Evolutionary conservation across 2,329 filamentous ascomycete species (phyloP).

Genomic region (Fusarium sp.): DNA sequence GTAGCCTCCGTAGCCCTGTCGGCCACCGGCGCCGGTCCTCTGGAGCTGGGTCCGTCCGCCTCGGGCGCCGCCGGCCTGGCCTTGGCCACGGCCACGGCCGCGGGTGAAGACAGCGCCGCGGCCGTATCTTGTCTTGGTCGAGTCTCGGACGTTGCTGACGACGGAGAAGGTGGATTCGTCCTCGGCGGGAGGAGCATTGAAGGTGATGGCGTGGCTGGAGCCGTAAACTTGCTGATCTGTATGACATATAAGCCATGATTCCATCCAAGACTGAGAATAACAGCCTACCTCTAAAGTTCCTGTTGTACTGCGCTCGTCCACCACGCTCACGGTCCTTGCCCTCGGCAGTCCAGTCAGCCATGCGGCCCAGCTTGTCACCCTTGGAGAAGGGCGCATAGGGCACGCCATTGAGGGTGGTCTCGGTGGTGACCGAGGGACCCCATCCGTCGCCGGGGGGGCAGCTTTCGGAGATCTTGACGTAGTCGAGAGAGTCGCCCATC

Average conservation of each 20-base stretch:
- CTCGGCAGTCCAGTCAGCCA: conserved; percentile 98
- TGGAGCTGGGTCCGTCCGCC: conserved; percentile 75
- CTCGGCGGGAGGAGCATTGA: conserved; percentile 91
- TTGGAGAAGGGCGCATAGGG: conserved; percentile 99
- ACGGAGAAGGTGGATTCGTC: conserved; percentile 98
- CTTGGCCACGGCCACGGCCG: conserved; percentile 81
- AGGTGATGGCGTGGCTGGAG: conserved; percentile 85
- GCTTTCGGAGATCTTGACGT: conserved; percentile 74
- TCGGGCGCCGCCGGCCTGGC: conserved; percentile 69
- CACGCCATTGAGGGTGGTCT: conserved; percentile 93
- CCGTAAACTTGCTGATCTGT: conserved; percentile 97
- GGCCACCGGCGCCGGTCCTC: conserved; percentile 76
- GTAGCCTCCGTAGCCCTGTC: conserved; percentile 70
- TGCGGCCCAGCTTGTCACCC: conserved; percentile 97
- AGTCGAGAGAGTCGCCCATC: conserved; percentile 68
- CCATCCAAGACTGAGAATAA: neutral
- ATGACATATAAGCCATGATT: conserved; percentile 18
- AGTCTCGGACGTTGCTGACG: conserved; percentile 93
- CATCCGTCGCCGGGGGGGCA: conserved; percentile 84
- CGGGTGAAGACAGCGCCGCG: conserved; percentile 92
- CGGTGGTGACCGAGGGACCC: conserved; percentile 85
- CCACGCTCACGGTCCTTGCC: conserved; percentile 85
- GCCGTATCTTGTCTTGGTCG: conserved; percentile 86
- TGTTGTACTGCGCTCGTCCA: conserved; percentile 88
- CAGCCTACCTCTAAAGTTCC: conserved; percentile 86